A percentile compares a stretch with the other conserved stretches of the same genome.
phyloP scores from a whole-genome alignment of 805 yeast species.

The Komagataella ulmi region DNA sequence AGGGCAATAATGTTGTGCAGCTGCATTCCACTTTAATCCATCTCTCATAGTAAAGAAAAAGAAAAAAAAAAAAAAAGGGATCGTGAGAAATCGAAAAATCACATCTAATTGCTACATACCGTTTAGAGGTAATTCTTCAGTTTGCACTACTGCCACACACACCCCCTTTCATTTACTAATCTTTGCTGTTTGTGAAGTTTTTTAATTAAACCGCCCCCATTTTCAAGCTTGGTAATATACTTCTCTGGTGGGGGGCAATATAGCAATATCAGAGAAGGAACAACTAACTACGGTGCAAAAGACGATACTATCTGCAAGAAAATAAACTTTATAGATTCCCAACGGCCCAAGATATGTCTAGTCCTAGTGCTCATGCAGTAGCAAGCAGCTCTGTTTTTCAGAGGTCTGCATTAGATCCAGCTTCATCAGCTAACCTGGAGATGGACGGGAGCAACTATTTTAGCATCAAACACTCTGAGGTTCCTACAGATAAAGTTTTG shows the following conservation, averaged over 20 bases:
- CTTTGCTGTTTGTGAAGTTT: background rate
- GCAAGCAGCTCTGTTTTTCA: background rate
- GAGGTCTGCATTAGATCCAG: background rate
- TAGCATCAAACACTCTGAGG: background rate
- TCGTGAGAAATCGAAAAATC: background rate
- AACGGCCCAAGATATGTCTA: background rate
- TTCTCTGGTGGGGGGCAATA: background rate
- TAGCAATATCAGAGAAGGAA: background rate
- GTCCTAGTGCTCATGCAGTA: background rate
- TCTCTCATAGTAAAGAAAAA: background rate
- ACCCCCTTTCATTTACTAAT: background rate
- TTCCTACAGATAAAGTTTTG: background rate
- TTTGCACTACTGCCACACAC: background rate
- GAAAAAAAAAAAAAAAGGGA: background rate
- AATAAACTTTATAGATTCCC: background rate
- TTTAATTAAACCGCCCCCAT: background rate
- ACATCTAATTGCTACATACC: background rate
- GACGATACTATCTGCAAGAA: background rate
- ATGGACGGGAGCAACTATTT: background rate
- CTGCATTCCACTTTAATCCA: background rate
- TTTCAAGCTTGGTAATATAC: background rate
- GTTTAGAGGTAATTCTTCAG: background rate
- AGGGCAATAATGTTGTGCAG: too few species aligned
- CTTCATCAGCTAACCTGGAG: background rate
- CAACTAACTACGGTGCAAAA: background rate